A percentile compares a stretch with the other conserved stretches of the same genome.
These are phyloP conservation scores for Rhytidiadelphus loreus DNA, from an alignment of 225 moss, liverwort and hornwort genomes.

Conservation along the genomic window DNA sequence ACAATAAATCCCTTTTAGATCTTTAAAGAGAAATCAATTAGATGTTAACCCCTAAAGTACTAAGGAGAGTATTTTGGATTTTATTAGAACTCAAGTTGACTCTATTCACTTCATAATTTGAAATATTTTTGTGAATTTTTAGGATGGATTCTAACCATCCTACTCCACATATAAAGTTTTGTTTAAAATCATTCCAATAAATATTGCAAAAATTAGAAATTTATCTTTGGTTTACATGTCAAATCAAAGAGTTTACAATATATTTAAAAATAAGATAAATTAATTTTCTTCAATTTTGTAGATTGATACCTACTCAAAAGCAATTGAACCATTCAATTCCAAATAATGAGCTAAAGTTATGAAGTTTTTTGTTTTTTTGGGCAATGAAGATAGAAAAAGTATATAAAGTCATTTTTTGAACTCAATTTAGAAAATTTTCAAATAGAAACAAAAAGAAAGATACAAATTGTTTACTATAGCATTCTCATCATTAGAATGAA, in stretches of 20 bases:
- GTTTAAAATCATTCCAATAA: not conserved
- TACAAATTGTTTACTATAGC: no score
- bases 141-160: no score
- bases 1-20: not conserved
- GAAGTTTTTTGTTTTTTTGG: rapidly evolving
- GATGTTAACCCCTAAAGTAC: rapidly evolving
- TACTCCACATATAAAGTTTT: no score
- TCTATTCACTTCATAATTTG: no score
- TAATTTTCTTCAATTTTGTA: not conserved
- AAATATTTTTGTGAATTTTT: not conserved
- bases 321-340: not conserved
- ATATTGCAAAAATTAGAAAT: not conserved
- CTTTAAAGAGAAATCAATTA: not conserved
- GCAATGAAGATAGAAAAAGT: not conserved
- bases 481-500: not conserved
- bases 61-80: not conserved
- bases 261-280: not conserved
- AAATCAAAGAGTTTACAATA: not conserved
- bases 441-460: not conserved
- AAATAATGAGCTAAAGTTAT: no score
- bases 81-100: no score
- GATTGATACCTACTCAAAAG: not conserved
- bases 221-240: not conserved
- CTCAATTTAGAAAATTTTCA: not conserved
- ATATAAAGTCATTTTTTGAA: not conserved